Evolutionary conservation across 2,329 filamentous ascomycete genomes (phyloP), one percentile per base, ranked within the genome.

Genomic region (Microsporum canis): DNA sequence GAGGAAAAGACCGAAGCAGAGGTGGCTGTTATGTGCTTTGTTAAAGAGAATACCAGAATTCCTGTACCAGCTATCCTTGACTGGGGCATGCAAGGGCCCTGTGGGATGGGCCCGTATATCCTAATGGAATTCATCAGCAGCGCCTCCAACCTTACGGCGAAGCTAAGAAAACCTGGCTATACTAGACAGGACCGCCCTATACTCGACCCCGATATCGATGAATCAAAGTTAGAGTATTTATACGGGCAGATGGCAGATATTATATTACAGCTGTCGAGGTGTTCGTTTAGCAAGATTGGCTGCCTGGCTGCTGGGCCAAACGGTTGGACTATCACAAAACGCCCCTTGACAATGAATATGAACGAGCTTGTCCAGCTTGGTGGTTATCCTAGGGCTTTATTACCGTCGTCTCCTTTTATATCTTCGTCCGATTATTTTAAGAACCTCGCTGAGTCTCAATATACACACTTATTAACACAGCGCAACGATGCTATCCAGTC

Each of bases 301-400:
- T 73, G 70, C 17, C 65, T 79, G 0, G 57, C 64, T 36, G 64
- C 75, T 58, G 47, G 63, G 0, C 62, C 65, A 2, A 65, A 67
- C 5, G 64, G 33, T 2, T 72, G 69, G 66, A 65, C 64, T 49
- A 70, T 75, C 3, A 63, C 51, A 5, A 64, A 66, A 31, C 67
- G 74, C n/a, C 76, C 76, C 1, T 60, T 79, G 2, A 75, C 73
- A 1, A 68, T 71, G 1, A 76, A 76, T 60, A 78, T 80, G 74
- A 78, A 71, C 59, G 71, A 76, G 64, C 66, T 71, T 14, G 67
- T 71, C 10, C 64, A 63, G 33, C 43, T 70, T 1, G 71, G 69
- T 5, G 61, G 56, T 4, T 47, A 70, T 5, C 67, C 68, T 3
- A 60, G 65, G 6, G 66, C 68, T 2, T 51, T 49, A 1, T 47